A percentile compares a stretch with the other conserved stretches of the same genome.
These are phyloP conservation scores for Penicillium aurantiogriseum DNA, from an alignment of 2,329 filamentous ascomycete species.

Conservation along the genomic window DNA sequence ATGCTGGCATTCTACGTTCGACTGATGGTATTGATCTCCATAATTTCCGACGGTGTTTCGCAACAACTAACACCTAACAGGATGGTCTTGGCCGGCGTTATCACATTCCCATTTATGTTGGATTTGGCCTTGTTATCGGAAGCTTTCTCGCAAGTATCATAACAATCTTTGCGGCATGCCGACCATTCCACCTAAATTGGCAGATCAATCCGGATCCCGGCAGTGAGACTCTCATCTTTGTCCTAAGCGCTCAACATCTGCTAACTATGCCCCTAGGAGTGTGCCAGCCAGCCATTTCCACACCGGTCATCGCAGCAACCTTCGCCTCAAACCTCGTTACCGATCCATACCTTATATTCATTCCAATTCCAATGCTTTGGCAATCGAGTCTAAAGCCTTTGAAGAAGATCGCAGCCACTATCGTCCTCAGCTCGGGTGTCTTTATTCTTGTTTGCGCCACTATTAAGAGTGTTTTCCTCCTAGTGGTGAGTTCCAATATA, in stretches of 20 bases:
- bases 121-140: conserved; percentile 47
- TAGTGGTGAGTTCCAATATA: conserved; percentile 32
- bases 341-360: conserved; percentile 58
- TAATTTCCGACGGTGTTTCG: not conserved
- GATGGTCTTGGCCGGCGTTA: conserved; percentile 27
- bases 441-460: conserved; percentile 55
- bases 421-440: conserved; percentile 53
- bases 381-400: conserved; percentile 46
- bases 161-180: conserved; percentile 51
- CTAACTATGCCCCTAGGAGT: conserved; percentile 30
- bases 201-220: conserved; percentile 59
- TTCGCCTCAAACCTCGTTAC: conserved; percentile 53
- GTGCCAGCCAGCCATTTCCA: conserved; percentile 51
- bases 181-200: conserved; percentile 54
- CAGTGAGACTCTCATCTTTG: conserved; percentile 39
- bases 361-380: conserved; percentile 57
- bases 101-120: conserved; percentile 46
- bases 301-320: conserved; percentile 48
- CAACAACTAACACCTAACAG: conserved; percentile 7
- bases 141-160: conserved; percentile 50
- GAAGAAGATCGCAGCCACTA: conserved; percentile 51
- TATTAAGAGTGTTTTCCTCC: conserved; percentile 51
- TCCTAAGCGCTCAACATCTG: not conserved
- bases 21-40: conserved; percentile 40
- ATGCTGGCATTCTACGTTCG: conserved; percentile 56